Evolutionary conservation across 2,329 filamentous ascomycete species (phyloP).

Genomic region (Colletotrichum nymphaeae): DNA sequence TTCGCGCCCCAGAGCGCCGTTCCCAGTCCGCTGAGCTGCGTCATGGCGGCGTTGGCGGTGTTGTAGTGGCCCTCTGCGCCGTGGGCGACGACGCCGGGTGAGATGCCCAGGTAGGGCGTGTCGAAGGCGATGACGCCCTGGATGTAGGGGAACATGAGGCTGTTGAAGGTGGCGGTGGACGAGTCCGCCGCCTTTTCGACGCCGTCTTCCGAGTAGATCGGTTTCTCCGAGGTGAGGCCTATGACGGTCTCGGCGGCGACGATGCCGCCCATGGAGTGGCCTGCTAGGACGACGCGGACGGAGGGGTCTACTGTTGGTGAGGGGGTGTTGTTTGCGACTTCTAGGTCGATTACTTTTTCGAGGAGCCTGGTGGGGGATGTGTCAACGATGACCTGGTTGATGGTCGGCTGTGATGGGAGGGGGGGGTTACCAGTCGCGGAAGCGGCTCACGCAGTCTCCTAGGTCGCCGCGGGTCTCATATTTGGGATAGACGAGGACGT

Average conservation of each 20-base stretch:
- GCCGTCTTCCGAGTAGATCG: conserved; percentile 61
- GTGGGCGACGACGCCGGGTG: conserved; percentile 85
- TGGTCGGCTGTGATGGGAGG: not conserved
- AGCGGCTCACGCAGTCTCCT: conserved; percentile 75
- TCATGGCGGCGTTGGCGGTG: conserved; percentile 76
- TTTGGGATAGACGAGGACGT: conserved; percentile 78
- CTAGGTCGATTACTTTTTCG: conserved; percentile 92
- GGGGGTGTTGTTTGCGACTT: conserved; percentile 82
- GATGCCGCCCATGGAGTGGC: conserved; percentile 94
- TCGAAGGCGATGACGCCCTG: conserved; percentile 93
- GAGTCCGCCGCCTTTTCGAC: conserved; percentile 47
- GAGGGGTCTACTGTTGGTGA: conserved; percentile 89
- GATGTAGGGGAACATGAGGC: conserved; percentile 92
- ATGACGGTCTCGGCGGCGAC: conserved; percentile 91
- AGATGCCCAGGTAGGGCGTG: conserved; percentile 89
- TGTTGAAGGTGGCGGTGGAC: conserved; percentile 55
- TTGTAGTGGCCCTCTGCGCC: conserved; percentile 89
- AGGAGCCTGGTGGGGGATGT: conserved; percentile 71
- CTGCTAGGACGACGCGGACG: conserved; percentile 83
- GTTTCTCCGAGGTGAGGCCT: conserved; percentile 70
- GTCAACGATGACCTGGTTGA: not conserved
- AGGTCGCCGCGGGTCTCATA: conserved; percentile 87
- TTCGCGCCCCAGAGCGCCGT: conserved; percentile 74
- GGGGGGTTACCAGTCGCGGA: conserved; percentile 75
- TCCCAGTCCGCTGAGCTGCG: conserved; percentile 73